Base-by-base conservation (phyloP, 2,329 filamentous ascomycete genomes). In the Exophiala bonariae region DNA sequence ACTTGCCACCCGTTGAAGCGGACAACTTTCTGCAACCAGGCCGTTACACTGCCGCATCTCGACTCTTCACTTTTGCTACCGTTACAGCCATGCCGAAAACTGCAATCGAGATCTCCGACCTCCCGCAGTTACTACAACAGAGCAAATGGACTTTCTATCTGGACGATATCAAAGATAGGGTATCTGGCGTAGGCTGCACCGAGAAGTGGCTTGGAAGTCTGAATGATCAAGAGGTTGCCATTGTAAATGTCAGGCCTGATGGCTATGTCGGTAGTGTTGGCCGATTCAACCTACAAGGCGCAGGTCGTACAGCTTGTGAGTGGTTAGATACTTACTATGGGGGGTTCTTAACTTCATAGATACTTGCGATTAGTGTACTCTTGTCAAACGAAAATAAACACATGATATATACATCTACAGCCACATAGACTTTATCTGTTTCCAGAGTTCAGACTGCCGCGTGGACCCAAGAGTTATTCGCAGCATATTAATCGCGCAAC, bases 101-200 rank as follows among this genome's bases (percentile, higher is more conserved):
- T 3, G 73, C 79, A 3, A 75, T 89, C 34, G 86, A 89, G 63
- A 76, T 89, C 19, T 74, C 75, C 2, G 78, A 87, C 57, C 68
- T 89, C 13, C 85, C 85, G 0, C 63, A 70, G 0, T 63, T 83
- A 17, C 63, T 89, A 32, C 78, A 84, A 57, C 75, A 81, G 46
- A 85, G 82, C 63, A 75, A 78, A 23, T 89, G 85, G 83, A 86
- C 83, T 0, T 76, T 89, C 50, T 89, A 89, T 61, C 71, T 87
- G 0, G 86, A 89, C 60, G 76, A 87, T 62, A 66, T 82, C 11
- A 73, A 76, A 19, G 76, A 79, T 56, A 78, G 73, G 47, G 76
- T 81, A 44, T 78, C 75, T 23, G 59, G 62, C 11, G 60, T 66
- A 14, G 59, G 50, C 1, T 86, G 81, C 64, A 86, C 80, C 8